Percentiles rank a stretch among this genome's conserved stretches.
These are phyloP conservation scores for Nannochloropsis granulata DNA, from an alignment of 108 stramenopile genomes.

Conservation along the genomic window DNA sequence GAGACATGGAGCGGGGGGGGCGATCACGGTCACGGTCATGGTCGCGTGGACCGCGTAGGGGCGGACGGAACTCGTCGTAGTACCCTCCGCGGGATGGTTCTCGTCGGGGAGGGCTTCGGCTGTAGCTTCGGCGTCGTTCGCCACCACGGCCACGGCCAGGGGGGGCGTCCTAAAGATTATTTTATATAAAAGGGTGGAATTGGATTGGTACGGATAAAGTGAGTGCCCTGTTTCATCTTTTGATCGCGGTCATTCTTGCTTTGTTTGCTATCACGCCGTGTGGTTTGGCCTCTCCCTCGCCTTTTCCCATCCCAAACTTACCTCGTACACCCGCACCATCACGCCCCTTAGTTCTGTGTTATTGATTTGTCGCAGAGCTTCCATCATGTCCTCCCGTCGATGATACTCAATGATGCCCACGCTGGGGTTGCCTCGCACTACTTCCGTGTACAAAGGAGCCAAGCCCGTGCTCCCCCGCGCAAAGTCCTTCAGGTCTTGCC, in stretches of 20 bases:
- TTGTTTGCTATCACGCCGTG: no score
- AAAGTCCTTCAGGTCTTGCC: not conserved
- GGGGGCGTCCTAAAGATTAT: not conserved
- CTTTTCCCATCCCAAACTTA: not conserved
- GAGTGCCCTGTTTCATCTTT: no score
- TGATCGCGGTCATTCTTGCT: no score
- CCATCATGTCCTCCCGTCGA: not conserved
- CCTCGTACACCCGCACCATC: not conserved
- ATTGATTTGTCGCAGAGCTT: not conserved
- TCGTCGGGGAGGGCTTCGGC: not conserved
- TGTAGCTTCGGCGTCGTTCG: not conserved
- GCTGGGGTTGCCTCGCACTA: not conserved
- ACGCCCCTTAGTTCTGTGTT: not conserved
- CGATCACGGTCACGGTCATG: not conserved
- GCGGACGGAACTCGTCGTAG: no score
- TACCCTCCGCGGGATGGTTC: not conserved
- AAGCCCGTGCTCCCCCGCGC: not conserved
- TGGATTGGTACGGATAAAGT: no score
- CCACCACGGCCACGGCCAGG: not conserved
- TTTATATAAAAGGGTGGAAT: no score
- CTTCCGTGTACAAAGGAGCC: not conserved
- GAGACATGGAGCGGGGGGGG: not conserved
- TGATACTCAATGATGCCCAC: not conserved
- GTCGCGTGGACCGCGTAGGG: no score
- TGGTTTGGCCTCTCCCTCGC: no score